A percentile compares a stretch with the other conserved stretches of the same genome.
phyloP scores from a whole-genome alignment of 2,329 filamentous ascomycete species.

The Diaporthe amygdali region DNA sequence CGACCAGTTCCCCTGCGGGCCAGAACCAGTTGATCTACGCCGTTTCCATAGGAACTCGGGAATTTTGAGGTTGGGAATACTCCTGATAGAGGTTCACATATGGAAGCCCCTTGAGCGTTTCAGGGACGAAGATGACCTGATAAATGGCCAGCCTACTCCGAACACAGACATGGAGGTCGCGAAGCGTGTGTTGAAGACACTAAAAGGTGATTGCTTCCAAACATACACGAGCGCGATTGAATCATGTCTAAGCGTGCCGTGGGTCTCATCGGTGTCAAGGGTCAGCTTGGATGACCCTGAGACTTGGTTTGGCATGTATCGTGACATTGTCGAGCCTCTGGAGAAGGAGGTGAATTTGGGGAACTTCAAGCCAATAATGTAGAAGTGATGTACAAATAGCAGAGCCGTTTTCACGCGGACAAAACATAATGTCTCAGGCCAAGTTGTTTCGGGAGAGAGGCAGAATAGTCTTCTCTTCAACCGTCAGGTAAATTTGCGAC shows the following conservation, averaged over 20 bases:
- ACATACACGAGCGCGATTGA: neutral
- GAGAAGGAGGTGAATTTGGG: neutral
- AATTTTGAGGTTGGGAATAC: neutral
- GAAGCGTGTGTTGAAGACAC: neutral
- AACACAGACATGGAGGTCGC: neutral
- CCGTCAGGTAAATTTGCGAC: too few species aligned
- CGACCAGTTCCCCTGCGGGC: neutral
- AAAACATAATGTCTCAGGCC: too few species aligned
- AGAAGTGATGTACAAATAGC: neutral
- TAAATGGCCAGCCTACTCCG: neutral
- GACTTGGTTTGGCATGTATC: neutral
- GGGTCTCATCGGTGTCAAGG: neutral
- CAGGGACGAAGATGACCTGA: neutral
- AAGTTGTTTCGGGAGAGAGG: too few species aligned
- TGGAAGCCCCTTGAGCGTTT: neutral
- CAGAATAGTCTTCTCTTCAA: too few species aligned
- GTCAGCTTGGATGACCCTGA: neutral
- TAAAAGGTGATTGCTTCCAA: neutral
- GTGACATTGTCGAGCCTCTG: neutral
- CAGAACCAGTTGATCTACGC: neutral
- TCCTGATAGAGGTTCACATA: neutral
- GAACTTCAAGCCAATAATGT: neutral
- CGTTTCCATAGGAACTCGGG: neutral
- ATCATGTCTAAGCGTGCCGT: neutral
- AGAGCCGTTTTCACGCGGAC: too few species aligned